Base-by-base conservation (phyloP, 2,329 filamentous ascomycete species). In the Tetracladium maxilliforme region DNA sequence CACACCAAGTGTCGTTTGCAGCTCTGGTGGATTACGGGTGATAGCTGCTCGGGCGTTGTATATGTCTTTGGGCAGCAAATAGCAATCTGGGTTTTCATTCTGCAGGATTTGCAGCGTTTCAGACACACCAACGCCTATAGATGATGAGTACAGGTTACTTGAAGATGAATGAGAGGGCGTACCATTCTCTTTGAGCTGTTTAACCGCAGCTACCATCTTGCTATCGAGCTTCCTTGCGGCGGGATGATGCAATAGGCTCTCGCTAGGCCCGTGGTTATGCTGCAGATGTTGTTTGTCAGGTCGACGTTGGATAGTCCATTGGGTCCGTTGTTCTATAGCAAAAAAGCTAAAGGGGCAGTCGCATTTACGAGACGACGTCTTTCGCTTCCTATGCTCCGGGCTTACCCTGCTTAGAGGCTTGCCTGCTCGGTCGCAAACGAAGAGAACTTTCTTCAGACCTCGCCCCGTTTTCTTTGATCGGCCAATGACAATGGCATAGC, bases 331-430 rank as follows among this genome's bases (percentile, higher is more conserved):
- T 43, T 76, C 70, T 19, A 76, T 70, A 28, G 70, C 70, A 34
- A 75, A 76, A 44, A 76, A 74, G n/a, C 70, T 70, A 43, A 76
- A 76, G 16, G 68, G 67, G 33, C 70, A 76, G 36, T 74, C 70
- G 38, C 70, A 75, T 39, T 76, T 76, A 22, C 70, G 58, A n/a
- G 70, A 75, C 7, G 70, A 73, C 2, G 70, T 76, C 41, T 70
- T 71, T 12, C 68, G 59, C 45, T 75, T 75, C 28, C 70, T 62
- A 32, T 64, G 61, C n/a, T n/a, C n/a, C n/a, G n/a, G n/a, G n/a
- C n/a, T n/a, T n/a, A n/a, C n/a, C n/a, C n/a, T n/a, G 45, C 75
- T 70, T 3, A 70, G 65, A 33, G 56, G 72, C n/a, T 71, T 68
- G 21, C 70, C 70, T 4, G 70, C 70, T 28, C 70, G 60, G 39